Evolutionary conservation across 2,329 filamentous ascomycete species (phyloP).

Genomic region (Didymella glomerata): DNA sequence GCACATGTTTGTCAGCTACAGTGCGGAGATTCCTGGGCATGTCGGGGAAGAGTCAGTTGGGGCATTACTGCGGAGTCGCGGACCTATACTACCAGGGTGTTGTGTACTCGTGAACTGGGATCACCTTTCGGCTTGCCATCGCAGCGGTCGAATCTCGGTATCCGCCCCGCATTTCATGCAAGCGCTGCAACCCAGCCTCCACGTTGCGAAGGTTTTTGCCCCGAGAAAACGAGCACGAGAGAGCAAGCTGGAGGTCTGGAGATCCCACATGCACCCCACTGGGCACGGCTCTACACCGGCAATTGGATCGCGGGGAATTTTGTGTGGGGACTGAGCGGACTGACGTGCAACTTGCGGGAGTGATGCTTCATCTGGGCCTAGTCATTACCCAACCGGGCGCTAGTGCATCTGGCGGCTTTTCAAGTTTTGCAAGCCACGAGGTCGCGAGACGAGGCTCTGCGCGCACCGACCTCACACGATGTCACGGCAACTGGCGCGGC

Average conservation of each 20-base stretch:
- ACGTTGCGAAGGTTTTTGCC: conserved; percentile 5
- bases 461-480: conserved; percentile 14
- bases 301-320: conserved; percentile 18
- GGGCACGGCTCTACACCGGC: conserved; percentile 10
- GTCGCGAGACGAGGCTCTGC: conserved; percentile 20
- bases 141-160: conserved; percentile 9
- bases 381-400: neutral
- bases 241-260: neutral
- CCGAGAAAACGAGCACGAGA: neutral
- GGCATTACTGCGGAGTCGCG: neutral
- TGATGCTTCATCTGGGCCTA: conserved; percentile 8
- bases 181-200: conserved; percentile 5
- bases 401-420: conserved; percentile 10
- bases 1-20: conserved; percentile 8
- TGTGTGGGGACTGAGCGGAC: conserved; percentile 16
- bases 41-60: conserved; percentile 1
- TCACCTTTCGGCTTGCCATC: conserved; percentile 7
- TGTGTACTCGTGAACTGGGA: conserved; percentile 10
- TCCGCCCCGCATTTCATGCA: conserved; percentile 7
- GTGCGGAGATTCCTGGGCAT: conserved; percentile 8
- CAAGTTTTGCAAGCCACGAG: conserved; percentile 23
- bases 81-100: neutral
- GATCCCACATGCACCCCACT: conserved; percentile 20
- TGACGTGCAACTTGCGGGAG: conserved; percentile 11
- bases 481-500: conserved; percentile 9